Conservation (phyloP, 2,329 filamentous ascomycete genomes). For the Drechslerella stenobrocha region DNA sequence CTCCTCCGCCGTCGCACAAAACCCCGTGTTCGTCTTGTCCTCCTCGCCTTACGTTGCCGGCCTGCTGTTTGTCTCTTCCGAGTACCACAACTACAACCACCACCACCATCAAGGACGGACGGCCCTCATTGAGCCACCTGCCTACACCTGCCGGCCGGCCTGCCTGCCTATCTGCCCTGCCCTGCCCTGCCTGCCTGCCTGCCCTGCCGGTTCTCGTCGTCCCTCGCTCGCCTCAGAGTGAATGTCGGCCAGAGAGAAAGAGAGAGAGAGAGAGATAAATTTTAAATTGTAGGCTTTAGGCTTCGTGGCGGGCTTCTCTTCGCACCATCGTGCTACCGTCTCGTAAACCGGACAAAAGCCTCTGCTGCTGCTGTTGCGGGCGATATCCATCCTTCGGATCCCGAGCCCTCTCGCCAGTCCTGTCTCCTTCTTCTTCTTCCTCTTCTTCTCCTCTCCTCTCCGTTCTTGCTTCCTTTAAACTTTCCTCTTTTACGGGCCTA, state of each 20-base stretch:
- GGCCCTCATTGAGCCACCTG: conserved; percentile 38
- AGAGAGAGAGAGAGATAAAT: neutral
- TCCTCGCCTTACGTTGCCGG: conserved; percentile 10
- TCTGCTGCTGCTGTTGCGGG: neutral
- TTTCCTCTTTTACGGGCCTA: no score
- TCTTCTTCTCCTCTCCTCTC: neutral
- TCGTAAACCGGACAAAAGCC: no score
- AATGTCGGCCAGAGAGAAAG: neutral
- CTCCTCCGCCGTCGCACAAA: conserved; percentile 7
- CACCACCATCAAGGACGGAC: no score
- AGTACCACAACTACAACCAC: conserved; percentile 31
- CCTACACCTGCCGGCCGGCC: conserved; percentile 13
- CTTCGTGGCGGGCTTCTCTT: no score
- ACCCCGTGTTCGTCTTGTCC: conserved; percentile 16
- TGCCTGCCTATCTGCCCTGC: conserved; percentile 1
- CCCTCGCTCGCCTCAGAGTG: conserved; percentile 13
- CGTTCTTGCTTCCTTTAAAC: no score
- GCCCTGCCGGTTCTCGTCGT: neutral
- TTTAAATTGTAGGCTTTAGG: no score
- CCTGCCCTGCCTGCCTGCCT: neutral
- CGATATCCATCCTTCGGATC: neutral
- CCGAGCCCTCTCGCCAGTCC: neutral
- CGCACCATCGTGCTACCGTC: no score
- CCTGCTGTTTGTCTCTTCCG: conserved; percentile 48
- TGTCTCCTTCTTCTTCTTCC: neutral